Conservation (phyloP, 192 early-diverging fungal species). For the Coemansia sp. region DNA sequence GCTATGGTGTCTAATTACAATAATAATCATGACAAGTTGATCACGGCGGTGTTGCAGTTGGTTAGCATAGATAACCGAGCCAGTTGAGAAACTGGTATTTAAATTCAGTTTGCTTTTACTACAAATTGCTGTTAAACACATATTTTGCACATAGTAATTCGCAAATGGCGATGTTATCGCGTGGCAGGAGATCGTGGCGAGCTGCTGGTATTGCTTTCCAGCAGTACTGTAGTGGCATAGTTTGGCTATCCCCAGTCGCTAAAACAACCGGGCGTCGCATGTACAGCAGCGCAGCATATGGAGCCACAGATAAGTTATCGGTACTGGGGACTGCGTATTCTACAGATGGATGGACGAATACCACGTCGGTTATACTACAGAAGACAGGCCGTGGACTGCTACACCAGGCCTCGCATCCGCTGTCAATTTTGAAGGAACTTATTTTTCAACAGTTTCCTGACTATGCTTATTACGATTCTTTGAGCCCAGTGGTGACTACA, state of each 20-base stretch:
- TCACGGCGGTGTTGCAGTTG: too few relatives aligned
- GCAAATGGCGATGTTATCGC: background rate
- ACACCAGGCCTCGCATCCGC: constrained; percentile 75
- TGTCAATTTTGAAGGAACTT: constrained; percentile 77
- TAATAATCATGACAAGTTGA: too few relatives aligned
- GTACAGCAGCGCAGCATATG: constrained; percentile 2
- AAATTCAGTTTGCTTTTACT: background rate
- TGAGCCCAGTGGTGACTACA: constrained; percentile 82
- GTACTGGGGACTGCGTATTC: constrained; percentile 32
- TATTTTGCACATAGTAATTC: background rate
- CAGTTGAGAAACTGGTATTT: background rate
- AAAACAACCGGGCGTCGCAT: background rate
- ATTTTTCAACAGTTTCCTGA: constrained; percentile 75
- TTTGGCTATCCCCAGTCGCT: background rate
- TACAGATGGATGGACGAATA: constrained; percentile 75
- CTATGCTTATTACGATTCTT: constrained; percentile 61
- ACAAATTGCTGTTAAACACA: background rate
- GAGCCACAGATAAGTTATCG: background rate
- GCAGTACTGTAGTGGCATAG: background rate
- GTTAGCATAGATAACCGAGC: too few relatives aligned
- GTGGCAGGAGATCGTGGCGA: background rate
- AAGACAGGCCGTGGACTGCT: constrained; percentile 78
- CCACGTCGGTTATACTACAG: constrained; percentile 68
- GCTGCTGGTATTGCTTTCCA: background rate
- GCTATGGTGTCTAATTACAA: too few relatives aligned